A percentile compares a stretch with the other conserved stretches of the same genome.
These are phyloP conservation scores for Verticillium albo-atrum DNA, from an alignment of 2,329 filamentous ascomycete species.

Conservation along the genomic window DNA sequence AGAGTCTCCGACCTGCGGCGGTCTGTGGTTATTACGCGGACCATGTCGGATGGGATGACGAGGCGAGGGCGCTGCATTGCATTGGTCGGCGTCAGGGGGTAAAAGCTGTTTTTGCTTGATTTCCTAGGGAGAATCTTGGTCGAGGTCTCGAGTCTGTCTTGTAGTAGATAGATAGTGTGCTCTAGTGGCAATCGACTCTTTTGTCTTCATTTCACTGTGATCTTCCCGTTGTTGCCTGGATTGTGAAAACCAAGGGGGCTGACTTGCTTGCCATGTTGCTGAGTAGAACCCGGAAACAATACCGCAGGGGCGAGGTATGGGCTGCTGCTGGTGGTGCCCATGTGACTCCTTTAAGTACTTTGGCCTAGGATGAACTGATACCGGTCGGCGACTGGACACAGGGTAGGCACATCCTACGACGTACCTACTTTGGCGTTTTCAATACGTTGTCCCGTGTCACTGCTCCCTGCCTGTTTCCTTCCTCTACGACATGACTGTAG, in stretches of 20 bases:
- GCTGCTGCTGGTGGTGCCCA: no score
- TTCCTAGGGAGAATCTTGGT: constrained; percentile 4
- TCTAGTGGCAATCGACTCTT: not conserved
- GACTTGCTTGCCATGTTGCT: not conserved
- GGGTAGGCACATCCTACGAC: no score
- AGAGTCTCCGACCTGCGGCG: constrained; percentile 44
- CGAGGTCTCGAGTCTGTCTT: not conserved
- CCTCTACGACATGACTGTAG: not conserved
- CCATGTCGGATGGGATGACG: constrained; percentile 41
- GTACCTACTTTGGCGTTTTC: no score
- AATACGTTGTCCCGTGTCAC: no score
- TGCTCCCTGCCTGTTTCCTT: not conserved
- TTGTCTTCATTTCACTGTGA: not conserved
- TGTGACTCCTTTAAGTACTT: no score
- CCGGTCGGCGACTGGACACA: no score
- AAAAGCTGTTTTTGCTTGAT: constrained; percentile 24
- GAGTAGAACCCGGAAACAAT: not conserved
- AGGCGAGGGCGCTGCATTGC: constrained; percentile 43
- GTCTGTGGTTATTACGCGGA: constrained; percentile 33
- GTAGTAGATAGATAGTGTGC: constrained; percentile 1
- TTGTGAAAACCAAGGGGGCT: no score
- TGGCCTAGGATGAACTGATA: no score
- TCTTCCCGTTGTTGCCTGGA: not conserved
- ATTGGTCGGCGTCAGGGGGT: constrained; percentile 44
- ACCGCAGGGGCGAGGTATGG: not conserved